phyloP scores from a whole-genome alignment of 768 basidiomycete species.

The Cyclocybe cylindracea region DNA sequence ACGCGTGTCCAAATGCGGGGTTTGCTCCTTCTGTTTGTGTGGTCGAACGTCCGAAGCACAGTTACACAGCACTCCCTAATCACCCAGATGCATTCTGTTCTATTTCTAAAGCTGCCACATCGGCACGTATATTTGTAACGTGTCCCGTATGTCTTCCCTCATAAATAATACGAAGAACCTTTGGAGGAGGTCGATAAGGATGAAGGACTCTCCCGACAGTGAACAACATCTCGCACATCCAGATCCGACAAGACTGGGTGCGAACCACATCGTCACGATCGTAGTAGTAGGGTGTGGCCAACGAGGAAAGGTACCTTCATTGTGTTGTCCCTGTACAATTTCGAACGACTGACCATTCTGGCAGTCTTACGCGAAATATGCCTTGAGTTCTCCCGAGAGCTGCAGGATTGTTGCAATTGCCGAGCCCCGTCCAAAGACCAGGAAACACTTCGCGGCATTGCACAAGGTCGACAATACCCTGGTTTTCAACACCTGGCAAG shows the following conservation, averaged over 20 bases:
- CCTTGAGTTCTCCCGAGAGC: constrained; percentile 53
- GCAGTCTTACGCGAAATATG: constrained; percentile 67
- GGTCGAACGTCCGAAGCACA: not conserved
- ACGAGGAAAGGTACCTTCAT: constrained; percentile 61
- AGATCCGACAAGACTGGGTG: constrained; percentile 3
- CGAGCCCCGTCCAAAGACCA: constrained; percentile 75
- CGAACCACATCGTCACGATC: constrained; percentile 56
- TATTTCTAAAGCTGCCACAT: constrained; percentile 2
- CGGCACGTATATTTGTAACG: not conserved
- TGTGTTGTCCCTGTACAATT: not conserved
- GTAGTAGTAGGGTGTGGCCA: constrained; percentile 84
- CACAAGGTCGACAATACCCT: constrained; percentile 68
- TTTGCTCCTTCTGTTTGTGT: not conserved
- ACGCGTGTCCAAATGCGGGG: not conserved
- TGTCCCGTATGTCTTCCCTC: constrained; percentile 25
- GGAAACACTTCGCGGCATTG: constrained; percentile 51
- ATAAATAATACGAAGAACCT: constrained; percentile 33
- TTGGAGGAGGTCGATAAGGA: constrained; percentile 32
- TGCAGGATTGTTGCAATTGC: constrained; percentile 86
- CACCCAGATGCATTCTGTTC: not conserved
- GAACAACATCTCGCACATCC: not conserved
- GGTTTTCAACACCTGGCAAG: constrained; percentile 72
- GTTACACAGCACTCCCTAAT: not conserved
- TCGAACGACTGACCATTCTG: not conserved
- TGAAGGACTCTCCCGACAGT: constrained; percentile 18